Evolutionary conservation across 2,329 filamentous ascomycete genomes (phyloP).

Genomic region (Calonectria henricotiae): DNA sequence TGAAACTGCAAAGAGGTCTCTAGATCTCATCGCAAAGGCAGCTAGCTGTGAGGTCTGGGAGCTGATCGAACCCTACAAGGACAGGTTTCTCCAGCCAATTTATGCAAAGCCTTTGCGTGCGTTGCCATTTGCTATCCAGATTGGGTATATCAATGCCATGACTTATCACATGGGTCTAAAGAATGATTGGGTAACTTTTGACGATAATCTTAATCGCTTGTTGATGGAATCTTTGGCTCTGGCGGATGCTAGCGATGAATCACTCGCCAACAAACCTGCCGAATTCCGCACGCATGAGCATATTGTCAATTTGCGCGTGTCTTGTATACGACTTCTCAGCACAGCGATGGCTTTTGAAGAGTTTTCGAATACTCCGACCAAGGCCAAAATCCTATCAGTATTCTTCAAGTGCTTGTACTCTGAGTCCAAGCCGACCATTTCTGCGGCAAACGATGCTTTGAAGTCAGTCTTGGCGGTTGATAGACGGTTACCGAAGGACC

Average conservation of each 20-base stretch:
- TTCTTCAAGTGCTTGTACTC: slow-evolving; percentile 99
- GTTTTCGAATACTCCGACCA: slow-evolving; percentile 81
- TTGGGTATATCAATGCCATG: slow-evolving; percentile 98
- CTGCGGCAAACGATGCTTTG: slow-evolving; percentile 92
- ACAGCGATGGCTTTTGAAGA: slow-evolving; percentile 95
- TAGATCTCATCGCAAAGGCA: slow-evolving; percentile 86
- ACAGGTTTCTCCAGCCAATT: slow-evolving; percentile 90
- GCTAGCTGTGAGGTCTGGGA: slow-evolving; percentile 87
- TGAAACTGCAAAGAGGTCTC: slow-evolving; percentile 85
- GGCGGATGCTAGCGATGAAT: slow-evolving; percentile 95
- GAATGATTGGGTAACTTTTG: slow-evolving; percentile 90
- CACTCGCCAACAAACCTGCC: slow-evolving; percentile 89
- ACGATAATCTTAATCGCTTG: slow-evolving; percentile 90
- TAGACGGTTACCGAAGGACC: slow-evolving; percentile 93
- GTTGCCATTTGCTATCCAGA: slow-evolving; percentile 94
- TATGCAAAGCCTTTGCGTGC: slow-evolving; percentile 96
- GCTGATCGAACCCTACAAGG: slow-evolving; percentile 90
- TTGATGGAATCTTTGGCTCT: slow-evolving; percentile 95
- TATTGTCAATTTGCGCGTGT: slow-evolving; percentile 92
- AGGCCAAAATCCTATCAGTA: slow-evolving; percentile 86
- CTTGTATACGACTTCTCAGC: slow-evolving; percentile 93
- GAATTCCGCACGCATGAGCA: slow-evolving; percentile 97
- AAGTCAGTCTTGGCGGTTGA: slow-evolving; percentile 90
- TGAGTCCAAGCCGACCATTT: slow-evolving; percentile 91
- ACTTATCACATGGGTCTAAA: slow-evolving; percentile 95